Base-by-base conservation (phyloP, 2,329 filamentous ascomycete species). In the Arthroderma sp. region DNA sequence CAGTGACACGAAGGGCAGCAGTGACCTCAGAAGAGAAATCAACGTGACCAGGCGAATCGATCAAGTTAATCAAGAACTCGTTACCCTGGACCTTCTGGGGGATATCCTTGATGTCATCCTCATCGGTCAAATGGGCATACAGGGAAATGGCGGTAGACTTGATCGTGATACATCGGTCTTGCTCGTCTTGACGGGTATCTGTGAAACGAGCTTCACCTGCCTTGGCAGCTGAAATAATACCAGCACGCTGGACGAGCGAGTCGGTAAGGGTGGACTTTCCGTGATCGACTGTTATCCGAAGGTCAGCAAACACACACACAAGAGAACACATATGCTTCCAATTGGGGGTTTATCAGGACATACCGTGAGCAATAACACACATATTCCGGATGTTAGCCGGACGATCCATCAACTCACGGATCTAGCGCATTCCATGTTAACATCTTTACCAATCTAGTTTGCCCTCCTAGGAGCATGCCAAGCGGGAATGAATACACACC, bases 21-120 rank as follows among this genome's bases (percentile, higher is more conserved):
- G 91, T 98, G 67, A 98, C 91, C 70, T 98, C 91, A 56, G 91
- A 98, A 36, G 91, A 98, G 83, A 98, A 98, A 75, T 98, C 91
- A 75, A 98, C 91, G 89, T 98, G 91, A 80, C 91, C 91, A 53
- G 91, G 91, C 49, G 91, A 98, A 74, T 98, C 91, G 70, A 98
- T 98, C 73, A 98, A 79, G 83, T 98, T 98, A 82, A 98, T 93
- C 77, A 98, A 78, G 83, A 98, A 98, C 69, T 94, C 86, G 69
- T 82, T 83, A 70, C 91, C 91, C 53, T 87, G 78, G 57, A 85
- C 84, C 73, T 85, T 83, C 68, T 81, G 80, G 57, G 83, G 82
- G 58, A 96, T 87, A 66, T 98, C 91, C 80, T 94, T 94, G 56
- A 95, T 65, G 65, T 96, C 91, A 48, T 95, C 89, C 40, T 77